A percentile compares a stretch with the other conserved stretches of the same genome.
These are phyloP conservation scores for Rhodosporidiobolus sp. DNA, from an alignment of 768 basidiomycete genomes.

Conservation along the genomic window DNA sequence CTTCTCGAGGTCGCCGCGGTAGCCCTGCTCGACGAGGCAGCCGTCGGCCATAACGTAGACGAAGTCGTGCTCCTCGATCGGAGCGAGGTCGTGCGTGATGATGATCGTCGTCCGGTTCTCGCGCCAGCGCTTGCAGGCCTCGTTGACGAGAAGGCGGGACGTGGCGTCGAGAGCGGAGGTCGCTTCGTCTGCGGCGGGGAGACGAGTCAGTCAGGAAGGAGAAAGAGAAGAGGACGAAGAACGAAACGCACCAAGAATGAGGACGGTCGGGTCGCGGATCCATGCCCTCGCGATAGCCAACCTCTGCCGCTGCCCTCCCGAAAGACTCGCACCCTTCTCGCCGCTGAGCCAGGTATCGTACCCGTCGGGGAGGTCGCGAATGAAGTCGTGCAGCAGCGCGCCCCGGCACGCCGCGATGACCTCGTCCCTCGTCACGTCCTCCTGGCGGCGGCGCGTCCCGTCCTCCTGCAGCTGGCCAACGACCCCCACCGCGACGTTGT, in stretches of 20 bases:
- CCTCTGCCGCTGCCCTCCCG: constrained; percentile 89
- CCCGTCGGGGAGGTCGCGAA: constrained; percentile 74
- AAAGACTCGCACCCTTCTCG: constrained; percentile 62
- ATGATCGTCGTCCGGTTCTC: constrained; percentile 79
- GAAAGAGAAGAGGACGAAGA: background rate
- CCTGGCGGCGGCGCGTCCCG: constrained; percentile 51
- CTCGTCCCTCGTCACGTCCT: constrained; percentile 62
- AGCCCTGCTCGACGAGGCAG: constrained; percentile 79
- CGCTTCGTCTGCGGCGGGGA: constrained; percentile 52
- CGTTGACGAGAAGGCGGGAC: constrained; percentile 78
- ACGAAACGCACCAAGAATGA: constrained; percentile 74
- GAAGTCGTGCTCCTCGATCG: constrained; percentile 72
- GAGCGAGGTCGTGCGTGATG: constrained; percentile 91
- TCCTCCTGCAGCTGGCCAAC: constrained; percentile 53
- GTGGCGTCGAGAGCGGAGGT: constrained; percentile 70
- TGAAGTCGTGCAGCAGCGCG: constrained; percentile 83
- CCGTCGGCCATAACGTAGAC: constrained; percentile 88
- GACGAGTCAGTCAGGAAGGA: too few relatives aligned
- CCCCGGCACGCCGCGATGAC: constrained; percentile 78
- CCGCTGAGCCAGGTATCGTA: constrained; percentile 76
- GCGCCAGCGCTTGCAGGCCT: constrained; percentile 63
- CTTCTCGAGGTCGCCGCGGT: constrained; percentile 69
- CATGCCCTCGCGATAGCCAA: constrained; percentile 82
- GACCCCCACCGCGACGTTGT: constrained; percentile 78
- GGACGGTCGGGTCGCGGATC: constrained; percentile 76